A percentile compares a stretch with the other conserved stretches of the same genome.
Evolutionary conservation across 78 protist genomes (phyloP).

Genomic region (Emiliania huxleyi): DNA sequence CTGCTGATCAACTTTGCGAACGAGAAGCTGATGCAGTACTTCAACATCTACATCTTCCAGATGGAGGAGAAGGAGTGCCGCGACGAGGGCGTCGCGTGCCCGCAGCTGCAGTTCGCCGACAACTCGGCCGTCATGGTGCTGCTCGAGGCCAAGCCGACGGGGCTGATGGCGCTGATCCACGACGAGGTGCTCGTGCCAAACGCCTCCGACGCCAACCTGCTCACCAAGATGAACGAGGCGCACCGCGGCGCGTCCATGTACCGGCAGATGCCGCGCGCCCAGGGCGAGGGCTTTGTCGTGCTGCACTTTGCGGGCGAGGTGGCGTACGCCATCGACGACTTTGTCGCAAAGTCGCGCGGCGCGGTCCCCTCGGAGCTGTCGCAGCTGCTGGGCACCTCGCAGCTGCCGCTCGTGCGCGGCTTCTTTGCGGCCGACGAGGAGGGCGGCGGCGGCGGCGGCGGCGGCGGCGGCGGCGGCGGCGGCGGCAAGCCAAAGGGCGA

Average conservation of each 20-base stretch:
- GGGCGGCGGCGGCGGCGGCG: not conserved
- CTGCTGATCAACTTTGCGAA: constrained; percentile 92
- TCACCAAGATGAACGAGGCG: not conserved
- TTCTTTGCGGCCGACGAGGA: not conserved
- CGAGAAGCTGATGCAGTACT: constrained; percentile 79
- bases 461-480: not conserved
- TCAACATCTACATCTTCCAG: not conserved
- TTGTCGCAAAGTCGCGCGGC: constrained; percentile 1
- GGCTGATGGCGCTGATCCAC: not conserved
- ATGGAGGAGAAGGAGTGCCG: not conserved
- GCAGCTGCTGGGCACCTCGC: not conserved
- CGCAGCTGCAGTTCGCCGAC: not conserved
- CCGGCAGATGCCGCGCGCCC: not conserved
- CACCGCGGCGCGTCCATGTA: not conserved
- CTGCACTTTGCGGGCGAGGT: not conserved
- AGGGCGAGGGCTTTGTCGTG: not conserved
- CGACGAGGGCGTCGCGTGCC: constrained; percentile 16
- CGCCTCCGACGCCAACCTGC: constrained; percentile 2
- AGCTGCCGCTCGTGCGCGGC: not conserved
- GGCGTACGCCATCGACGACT: not conserved
- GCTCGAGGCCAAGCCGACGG: not conserved
- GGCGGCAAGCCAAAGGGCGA: not conserved
- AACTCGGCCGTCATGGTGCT: not conserved
- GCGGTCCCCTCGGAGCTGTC: not conserved
- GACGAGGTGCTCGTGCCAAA: constrained; percentile 1